Evolutionary conservation across 208 protist genomes (phyloP), one percentile per base, ranked within the genome.

Genomic region (Crithidia sp.): DNA sequence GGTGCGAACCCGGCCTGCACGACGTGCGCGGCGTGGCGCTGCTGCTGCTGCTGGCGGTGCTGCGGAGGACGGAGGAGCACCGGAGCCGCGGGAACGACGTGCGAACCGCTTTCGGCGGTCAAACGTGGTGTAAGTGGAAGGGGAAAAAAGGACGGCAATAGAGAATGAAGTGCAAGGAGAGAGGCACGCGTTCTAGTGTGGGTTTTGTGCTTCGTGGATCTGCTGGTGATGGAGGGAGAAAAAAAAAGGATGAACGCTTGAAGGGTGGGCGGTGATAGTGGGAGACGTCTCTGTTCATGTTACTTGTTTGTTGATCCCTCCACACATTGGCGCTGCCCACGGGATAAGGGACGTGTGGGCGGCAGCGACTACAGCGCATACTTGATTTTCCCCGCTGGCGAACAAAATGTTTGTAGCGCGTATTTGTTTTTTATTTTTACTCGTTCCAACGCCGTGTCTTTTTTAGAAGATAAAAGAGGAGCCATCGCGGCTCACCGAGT

Each of bases 101-200:
- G 70, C 56, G 9, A 69, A 73, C 14, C 82, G 77, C 39, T 86
- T 86, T 50, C 65, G 66, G 5, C 72, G 82, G 16, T 66, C 71
- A 10, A 69, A 72, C 37, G 79, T 70, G 0, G 44, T 88, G 28
- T 84, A 54, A 50, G 28, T 28, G 28, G 28, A 28, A 28, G 28
- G 28, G 28, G 3, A 17, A n/a, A 37, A 6, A 8, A 50, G 41
- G 13, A 53, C 4, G 14, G 2, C n/a, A 47, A 53, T 62, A 41
- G n/a, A 43, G 54, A 0, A 64, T 14, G 7, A 16, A 67, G 10
- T 28, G 6, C 57, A 55, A 17, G 49, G 13, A 55, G 28, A 28
- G n/a, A 28, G 28, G 28, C 28, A 67, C 2, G 5, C n/a, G 10
- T 67, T 19, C 56, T 36, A 45, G 2, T 59, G 16, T 55, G 7